phyloP scores from a whole-genome alignment of 2,329 filamentous ascomycete genomes.

The Botrytis aclada region DNA sequence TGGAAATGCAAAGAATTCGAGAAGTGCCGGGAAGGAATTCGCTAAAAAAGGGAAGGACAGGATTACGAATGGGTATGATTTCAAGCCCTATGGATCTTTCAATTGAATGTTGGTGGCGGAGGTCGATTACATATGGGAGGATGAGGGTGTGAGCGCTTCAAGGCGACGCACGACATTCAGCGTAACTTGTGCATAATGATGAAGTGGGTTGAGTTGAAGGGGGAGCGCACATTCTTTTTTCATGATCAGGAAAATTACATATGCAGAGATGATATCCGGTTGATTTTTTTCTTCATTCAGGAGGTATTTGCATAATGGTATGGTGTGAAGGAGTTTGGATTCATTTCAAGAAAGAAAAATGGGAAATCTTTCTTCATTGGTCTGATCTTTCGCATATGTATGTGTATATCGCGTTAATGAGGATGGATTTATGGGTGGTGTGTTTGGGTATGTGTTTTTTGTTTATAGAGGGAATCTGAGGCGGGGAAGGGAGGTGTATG shows the following conservation, averaged over 20 bases:
- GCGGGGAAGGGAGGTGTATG: background rate
- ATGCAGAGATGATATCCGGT: constrained; percentile 7
- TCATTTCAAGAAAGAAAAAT: background rate
- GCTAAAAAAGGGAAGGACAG: constrained; percentile 7
- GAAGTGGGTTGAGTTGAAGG: background rate
- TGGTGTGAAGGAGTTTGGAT: background rate
- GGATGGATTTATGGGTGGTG: background rate
- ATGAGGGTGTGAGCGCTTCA: background rate
- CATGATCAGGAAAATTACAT: background rate
- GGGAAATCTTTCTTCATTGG: background rate
- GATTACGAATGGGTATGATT: constrained; percentile 18
- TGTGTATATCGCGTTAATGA: background rate
- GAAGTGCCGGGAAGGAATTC: constrained; percentile 19
- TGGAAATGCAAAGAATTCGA: constrained; percentile 9
- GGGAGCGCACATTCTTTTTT: background rate
- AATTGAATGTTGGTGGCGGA: background rate
- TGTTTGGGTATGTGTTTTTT: background rate
- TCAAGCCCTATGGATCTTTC: constrained; percentile 12
- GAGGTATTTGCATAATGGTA: background rate
- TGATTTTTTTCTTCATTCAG: background rate
- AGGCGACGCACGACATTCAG: background rate
- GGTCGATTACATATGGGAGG: background rate
- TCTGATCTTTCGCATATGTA: background rate
- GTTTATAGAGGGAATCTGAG: background rate
- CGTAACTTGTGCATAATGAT: constrained; percentile 5